These are phyloP conservation scores for Pisolithus tinctorius DNA, from an alignment of 768 basidiomycete species.

Conservation along the genomic window DNA sequence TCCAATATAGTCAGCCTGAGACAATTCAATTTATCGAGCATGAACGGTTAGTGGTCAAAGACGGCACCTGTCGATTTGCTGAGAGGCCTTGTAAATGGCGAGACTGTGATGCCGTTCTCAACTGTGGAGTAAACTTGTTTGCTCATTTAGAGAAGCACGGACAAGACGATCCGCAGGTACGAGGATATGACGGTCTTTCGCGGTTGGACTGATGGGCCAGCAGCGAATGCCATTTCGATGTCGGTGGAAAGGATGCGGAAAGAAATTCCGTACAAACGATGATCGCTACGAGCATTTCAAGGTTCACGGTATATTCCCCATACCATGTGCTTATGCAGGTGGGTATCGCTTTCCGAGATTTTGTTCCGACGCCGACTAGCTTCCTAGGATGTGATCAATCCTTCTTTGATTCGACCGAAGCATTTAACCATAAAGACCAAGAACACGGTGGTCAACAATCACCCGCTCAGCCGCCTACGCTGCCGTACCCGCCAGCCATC, in stretches of 20 bases:
- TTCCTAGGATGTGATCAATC: constrained; percentile 45
- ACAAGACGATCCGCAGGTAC: constrained; percentile 25
- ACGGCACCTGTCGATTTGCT: constrained; percentile 43
- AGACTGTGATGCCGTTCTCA: constrained; percentile 48
- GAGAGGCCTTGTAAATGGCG: constrained; percentile 52
- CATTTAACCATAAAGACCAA: constrained; percentile 44
- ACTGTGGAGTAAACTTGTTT: constrained; percentile 43
- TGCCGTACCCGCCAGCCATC: constrained; percentile 28
- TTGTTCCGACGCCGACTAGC: constrained; percentile 3
- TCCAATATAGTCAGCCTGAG: constrained; percentile 34
- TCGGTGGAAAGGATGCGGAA: constrained; percentile 53
- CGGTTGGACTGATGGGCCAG: constrained; percentile 5
- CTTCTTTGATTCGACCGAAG: constrained; percentile 40
- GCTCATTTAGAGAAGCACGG: constrained; percentile 42
- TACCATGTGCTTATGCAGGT: constrained; percentile 39
- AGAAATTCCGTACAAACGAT: constrained; percentile 30
- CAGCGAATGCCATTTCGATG: constrained; percentile 38
- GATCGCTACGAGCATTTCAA: constrained; percentile 43
- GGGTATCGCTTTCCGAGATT: not conserved
- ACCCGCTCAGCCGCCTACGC: constrained; percentile 22
- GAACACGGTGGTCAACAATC: constrained; percentile 17
- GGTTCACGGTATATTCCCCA: constrained; percentile 34
- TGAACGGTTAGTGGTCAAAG: constrained; percentile 39
- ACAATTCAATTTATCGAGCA: constrained; percentile 27
- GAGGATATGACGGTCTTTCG: constrained; percentile 4